phyloP scores from a whole-genome alignment of 1,284 basidiomycete species.

The Takashimella tepidaria region DNA sequence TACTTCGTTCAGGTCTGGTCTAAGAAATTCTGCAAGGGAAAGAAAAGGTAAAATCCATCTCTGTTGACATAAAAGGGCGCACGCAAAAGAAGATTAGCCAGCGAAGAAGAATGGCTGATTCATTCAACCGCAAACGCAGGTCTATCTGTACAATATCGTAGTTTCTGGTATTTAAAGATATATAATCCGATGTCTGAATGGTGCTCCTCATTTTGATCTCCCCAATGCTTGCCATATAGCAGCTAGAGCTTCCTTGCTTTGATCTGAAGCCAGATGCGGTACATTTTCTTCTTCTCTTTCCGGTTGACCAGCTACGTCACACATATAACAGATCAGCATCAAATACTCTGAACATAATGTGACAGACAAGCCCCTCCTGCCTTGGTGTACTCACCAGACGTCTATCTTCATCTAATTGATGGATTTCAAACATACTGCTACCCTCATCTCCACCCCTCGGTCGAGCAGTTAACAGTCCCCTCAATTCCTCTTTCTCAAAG shows the following conservation, averaged over 20 bases:
- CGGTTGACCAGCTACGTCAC: constrained; percentile 65
- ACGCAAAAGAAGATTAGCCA: too few relatives aligned
- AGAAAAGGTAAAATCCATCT: too few relatives aligned
- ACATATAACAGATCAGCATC: not conserved
- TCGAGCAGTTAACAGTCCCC: constrained; percentile 67
- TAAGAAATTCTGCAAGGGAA: too few relatives aligned
- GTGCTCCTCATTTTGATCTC: too few relatives aligned
- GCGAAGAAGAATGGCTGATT: too few relatives aligned
- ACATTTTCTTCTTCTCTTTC: constrained; percentile 90
- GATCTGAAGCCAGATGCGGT: constrained; percentile 88
- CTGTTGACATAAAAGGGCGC: too few relatives aligned
- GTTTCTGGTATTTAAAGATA: too few relatives aligned
- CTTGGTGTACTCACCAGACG: constrained; percentile 53
- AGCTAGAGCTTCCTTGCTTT: constrained; percentile 62
- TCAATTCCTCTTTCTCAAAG: constrained; percentile 77
- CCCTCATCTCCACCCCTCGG: constrained; percentile 17
- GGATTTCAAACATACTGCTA: constrained; percentile 58
- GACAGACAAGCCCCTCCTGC: not conserved
- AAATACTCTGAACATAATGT: not conserved
- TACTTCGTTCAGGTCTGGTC: constrained; percentile 41
- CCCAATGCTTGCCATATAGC: too few relatives aligned
- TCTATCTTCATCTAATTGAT: constrained; percentile 79
- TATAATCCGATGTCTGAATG: too few relatives aligned
- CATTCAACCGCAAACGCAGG: too few relatives aligned
- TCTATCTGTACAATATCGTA: too few relatives aligned